Evolutionary conservation across 208 protist species (phyloP).

Genomic region (Herpetomonas tarakana): DNA sequence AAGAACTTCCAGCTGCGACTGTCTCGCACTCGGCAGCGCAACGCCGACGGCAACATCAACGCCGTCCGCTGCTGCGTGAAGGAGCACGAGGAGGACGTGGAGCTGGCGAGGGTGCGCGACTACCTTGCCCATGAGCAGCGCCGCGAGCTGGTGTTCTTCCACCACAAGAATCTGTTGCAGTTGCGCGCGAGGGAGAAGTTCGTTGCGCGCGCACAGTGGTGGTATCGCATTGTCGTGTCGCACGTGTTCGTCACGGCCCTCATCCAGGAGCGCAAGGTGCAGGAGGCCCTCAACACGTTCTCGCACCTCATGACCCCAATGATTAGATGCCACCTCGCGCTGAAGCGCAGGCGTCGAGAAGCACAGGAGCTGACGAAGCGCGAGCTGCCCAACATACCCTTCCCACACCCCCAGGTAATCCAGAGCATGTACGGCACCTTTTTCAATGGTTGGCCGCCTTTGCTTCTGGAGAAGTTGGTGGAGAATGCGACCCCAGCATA

Average conservation of each 20-base stretch:
- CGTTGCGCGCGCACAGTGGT: conserved; percentile 44
- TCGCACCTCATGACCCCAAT: conserved; percentile 62
- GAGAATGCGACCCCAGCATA: conserved; percentile 57
- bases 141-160: conserved; percentile 51
- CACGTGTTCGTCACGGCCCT: conserved; percentile 85
- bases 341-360: conserved; percentile 32
- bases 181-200: conserved; percentile 51
- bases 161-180: conserved; percentile 54
- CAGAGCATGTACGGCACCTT: conserved; percentile 82
- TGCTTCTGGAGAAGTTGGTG: conserved; percentile 65
- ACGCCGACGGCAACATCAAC: conserved; percentile 37
- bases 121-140: conserved; percentile 34
- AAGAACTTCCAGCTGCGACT: conserved; percentile 62
- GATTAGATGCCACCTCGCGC: conserved; percentile 42
- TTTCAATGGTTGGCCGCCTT: conserved; percentile 74
- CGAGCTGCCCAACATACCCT: conserved; percentile 71
- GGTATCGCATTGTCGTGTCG: conserved; percentile 73
- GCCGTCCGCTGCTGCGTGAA: conserved; percentile 21
- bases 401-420: conserved; percentile 72
- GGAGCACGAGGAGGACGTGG: conserved; percentile 14
- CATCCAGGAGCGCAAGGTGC: conserved; percentile 68
- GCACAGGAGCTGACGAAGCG: conserved; percentile 34
- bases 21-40: conserved; percentile 24
- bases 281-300: conserved; percentile 74
- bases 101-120: conserved; percentile 7